phyloP scores from a whole-genome alignment of 139 green algal species.

The Nannochloris sp. region DNA sequence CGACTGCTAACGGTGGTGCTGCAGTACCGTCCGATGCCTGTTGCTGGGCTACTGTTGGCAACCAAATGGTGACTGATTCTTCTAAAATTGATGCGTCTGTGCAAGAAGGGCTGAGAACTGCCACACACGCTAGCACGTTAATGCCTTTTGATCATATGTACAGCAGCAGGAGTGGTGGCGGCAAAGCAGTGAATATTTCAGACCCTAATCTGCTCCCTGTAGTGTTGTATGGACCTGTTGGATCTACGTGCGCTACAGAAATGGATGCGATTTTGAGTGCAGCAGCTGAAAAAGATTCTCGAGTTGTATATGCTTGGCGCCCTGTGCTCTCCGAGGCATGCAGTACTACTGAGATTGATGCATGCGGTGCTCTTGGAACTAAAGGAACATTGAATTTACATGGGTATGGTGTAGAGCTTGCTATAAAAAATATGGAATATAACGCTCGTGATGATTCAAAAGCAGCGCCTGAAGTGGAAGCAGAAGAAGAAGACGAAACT shows the following conservation, averaged over 20 bases:
- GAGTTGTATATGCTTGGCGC: slow-evolving; percentile 50
- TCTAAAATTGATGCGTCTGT: slow-evolving; percentile 14
- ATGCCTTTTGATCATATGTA: slow-evolving; percentile 58
- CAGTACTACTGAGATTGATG: neutral
- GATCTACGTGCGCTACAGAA: slow-evolving; percentile 41
- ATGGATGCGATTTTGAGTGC: slow-evolving; percentile 46
- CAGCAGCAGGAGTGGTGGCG: neutral
- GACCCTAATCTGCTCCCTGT: slow-evolving; percentile 4
- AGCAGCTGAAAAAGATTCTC: neutral
- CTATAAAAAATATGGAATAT: slow-evolving; percentile 98
- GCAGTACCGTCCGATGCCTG: slow-evolving; percentile 11
- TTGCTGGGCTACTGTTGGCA: slow-evolving; percentile 41
- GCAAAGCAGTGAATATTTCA: neutral
- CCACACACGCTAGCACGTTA: slow-evolving; percentile 12
- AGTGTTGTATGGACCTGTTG: slow-evolving; percentile 56
- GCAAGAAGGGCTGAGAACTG: neutral
- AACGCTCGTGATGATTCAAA: slow-evolving; percentile 84
- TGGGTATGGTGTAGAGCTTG: slow-evolving; percentile 89
- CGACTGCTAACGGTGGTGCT: slow-evolving; percentile 22
- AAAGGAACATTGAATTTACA: slow-evolving; percentile 36
- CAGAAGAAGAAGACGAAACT: slow-evolving; percentile 1
- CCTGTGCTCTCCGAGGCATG: slow-evolving; percentile 38
- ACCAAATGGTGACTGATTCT: neutral
- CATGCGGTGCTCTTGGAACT: slow-evolving; percentile 24
- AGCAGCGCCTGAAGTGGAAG: slow-evolving; percentile 24